Base-by-base conservation (phyloP, 1,284 basidiomycete genomes). In the Somion occarium region DNA sequence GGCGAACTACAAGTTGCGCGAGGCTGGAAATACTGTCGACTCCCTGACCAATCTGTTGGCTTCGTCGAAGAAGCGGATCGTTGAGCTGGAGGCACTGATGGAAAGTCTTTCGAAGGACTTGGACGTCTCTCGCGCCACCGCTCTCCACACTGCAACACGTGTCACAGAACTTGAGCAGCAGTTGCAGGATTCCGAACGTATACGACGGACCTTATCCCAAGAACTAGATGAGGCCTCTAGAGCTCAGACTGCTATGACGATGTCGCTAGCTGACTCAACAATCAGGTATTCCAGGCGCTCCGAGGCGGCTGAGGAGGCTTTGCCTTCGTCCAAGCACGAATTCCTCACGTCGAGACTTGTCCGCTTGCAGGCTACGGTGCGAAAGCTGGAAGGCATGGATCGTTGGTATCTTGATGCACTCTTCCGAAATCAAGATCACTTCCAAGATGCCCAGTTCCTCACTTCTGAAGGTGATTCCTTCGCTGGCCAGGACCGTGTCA, bases 341-440 rank as follows among this genome's bases (percentile, higher is more conserved):
- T 15, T 34, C 7, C 15, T 34, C 7, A 7, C 15, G 7, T 34
- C 30, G 7, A 34, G 15, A 24, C 13, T 24, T 22, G 3, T 3
- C 13, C 18, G 42, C 19, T 22, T 43, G 20, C 42, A 43, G 24
- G 23, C 3, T 5, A 43, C 22, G 24, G 23, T 43, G 19, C 19
- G 11, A 13, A 23, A 43, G 15, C n/a, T 43, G 5, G 42, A 43
- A 43, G 5, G 19, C 20, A 19, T 43, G 9, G 42, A 43, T 15
- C 42, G 42, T 22, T 43, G 42, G 42, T 43, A 43, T 23, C 20
- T 43, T 5, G 42, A 43, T 24, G 42, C 42, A 13, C 20, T 43
- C 19, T 43, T 43, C 42, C 18, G 15, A 22, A 43, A 15, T 23
- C 20, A 22, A 43, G 19, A 24, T 5, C 42, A 5, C 22, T 23